Base-by-base conservation (phyloP, 2,329 filamentous ascomycete species). In the Calonectria ilicicola region DNA sequence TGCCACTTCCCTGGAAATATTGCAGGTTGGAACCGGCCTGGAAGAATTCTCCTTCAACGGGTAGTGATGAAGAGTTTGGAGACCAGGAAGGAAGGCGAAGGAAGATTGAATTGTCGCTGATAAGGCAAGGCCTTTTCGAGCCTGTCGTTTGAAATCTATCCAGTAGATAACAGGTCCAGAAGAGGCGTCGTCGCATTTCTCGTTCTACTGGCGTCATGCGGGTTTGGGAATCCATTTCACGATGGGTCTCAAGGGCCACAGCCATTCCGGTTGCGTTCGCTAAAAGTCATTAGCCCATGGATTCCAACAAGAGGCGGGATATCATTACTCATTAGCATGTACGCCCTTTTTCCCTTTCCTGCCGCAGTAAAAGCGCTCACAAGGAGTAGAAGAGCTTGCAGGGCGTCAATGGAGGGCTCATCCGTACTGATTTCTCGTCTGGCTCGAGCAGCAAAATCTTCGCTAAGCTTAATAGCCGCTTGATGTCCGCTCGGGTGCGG, bases 151-250 rank as follows among this genome's bases (percentile, higher is more conserved):
- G 89, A 78, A 96, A 97, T n/a, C 94, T 90, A 80, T 98, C 95
- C 83, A 97, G 92, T 29, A 97, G 86, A 78, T 97, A 98, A 81
- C 94, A 96, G 2, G 94, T 93, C 95, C 95, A 98, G 83, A 98
- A 98, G 2, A 97, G 86, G n/a, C 94, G 90, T 67, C 95, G 88
- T 56, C 94, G 89, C 80, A 92, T 92, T 84, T 97, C 95, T 69
- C 93, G 90, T 80, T 97, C 95, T 5, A 91, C 86, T 0, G 91
- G 88, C 0, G 91, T 90, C 14, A 94, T 88, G 68, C 90, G 89
- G 15, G 90, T 86, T 64, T 90, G 89, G 7, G 87, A 81, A 27
- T 95, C 92, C 51, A 93, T 85, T 84, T 98, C 95, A 38, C 94
- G 91, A 80, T 97, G 94, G 3, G 97, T 86, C 80, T 96, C 94